Base-by-base conservation (phyloP, 345 rosid genomes). In the Syzygium oleosum region DNA sequence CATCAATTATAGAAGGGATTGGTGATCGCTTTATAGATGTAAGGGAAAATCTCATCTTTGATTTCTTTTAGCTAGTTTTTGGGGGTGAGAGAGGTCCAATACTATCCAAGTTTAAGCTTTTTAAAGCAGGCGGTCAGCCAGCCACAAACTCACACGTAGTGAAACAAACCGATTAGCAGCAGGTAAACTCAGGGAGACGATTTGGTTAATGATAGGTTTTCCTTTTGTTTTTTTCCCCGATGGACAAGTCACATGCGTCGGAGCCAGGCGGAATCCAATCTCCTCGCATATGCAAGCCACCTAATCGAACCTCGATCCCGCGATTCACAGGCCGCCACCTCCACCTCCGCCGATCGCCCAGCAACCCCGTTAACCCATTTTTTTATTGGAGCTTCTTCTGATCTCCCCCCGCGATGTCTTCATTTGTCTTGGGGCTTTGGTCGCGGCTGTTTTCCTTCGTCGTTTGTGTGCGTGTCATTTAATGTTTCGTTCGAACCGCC, bases 371-470 rank as follows among this genome's bases (percentile, higher is more conserved):
- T 73, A 49, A 73, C 80, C 5, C 12, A 22, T 68, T 68, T 41
- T 43, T 43, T 43, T 34, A 73, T 8, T 68, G 79, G 43, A 31
- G 22, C 23, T 31, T 9, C 79, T 31, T 0, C 79, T 31, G 12
- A 8, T 0, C 3, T 7, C 78, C 34, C 19, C 54, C 54, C 54
- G 80, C 80, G 80, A 25, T 34, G 80, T 73, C 80, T 0, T 2
- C 0, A 19, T 34, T 68, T 34, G 79, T 68, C 43, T 2, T 3
- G 0, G 0, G 0, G 2, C 16, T 59, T 68, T 38, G 13, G 79
- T 68, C 79, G 5, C 23, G 22, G 22, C 17, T 15, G 43, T 68
- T 7, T 21, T 8, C 19, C 15, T 68, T 9, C 22, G 0, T 2
- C 1, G 46, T 43, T 34, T 4, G 22, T 0, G 17, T 0, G 34